Percentiles rank a stretch among this genome's conserved stretches.
Conservation (phyloP, 73 alveolate genomes). For the Uronychia setigera region DNA sequence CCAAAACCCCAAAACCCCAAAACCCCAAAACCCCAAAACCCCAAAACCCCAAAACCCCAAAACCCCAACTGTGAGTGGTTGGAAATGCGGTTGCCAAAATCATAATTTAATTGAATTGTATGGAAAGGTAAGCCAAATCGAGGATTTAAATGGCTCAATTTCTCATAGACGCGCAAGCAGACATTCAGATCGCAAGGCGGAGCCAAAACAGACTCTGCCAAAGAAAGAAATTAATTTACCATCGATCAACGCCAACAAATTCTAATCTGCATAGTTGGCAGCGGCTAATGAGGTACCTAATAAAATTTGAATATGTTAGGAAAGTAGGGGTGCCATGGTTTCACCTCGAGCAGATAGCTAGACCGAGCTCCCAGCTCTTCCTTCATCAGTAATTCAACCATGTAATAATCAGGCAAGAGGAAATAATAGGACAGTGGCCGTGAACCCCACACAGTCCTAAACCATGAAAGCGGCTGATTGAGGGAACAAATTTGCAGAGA, state of each 20-base stretch:
- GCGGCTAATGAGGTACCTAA: neutral
- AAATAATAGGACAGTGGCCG: neutral
- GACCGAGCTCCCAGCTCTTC: neutral
- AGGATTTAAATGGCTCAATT: too few species aligned
- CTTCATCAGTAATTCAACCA: neutral
- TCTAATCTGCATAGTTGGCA: neutral
- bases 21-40: too few species aligned
- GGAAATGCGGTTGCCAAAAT: too few species aligned
- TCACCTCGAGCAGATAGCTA: neutral
- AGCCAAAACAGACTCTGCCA: neutral
- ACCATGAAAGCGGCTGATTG: neutral
- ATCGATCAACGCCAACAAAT: neutral
- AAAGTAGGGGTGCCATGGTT: neutral
- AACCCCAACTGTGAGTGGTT: too few species aligned
- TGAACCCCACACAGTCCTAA: neutral
- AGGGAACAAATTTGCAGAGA: neutral
- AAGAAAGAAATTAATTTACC: neutral
- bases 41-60: too few species aligned
- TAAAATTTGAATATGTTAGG: neutral
- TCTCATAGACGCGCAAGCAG: neutral
- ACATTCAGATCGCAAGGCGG: neutral
- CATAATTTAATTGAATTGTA: too few species aligned
- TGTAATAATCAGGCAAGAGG: neutral
- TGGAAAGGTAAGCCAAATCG: too few species aligned
- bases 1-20: too few species aligned